These are phyloP conservation scores for Fusarium anguioides DNA, from an alignment of 2,329 filamentous ascomycete species.

Conservation along the genomic window DNA sequence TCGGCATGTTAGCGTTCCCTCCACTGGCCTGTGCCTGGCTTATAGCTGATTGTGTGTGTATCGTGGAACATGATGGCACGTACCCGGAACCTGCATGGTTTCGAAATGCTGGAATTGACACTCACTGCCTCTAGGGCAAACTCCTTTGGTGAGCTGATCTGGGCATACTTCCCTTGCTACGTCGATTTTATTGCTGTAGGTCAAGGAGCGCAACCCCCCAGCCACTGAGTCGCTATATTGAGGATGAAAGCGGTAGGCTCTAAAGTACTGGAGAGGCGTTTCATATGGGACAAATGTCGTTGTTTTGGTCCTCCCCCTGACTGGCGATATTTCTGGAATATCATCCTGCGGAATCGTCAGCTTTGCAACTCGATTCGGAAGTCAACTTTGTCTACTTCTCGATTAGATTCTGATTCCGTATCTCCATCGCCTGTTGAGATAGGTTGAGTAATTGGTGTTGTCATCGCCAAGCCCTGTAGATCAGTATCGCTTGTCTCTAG, in stretches of 20 bases:
- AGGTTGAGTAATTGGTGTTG: slow-evolving; percentile 42
- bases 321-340: slow-evolving; percentile 1
- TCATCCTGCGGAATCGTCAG: slow-evolving; percentile 41
- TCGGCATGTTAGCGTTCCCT: slow-evolving; percentile 61
- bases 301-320: slow-evolving; percentile 7
- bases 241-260: slow-evolving; percentile 90
- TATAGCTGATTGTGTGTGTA: slow-evolving; percentile 30
- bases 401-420: slow-evolving; percentile 42
- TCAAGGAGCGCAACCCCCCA: slow-evolving; percentile 87
- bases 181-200: slow-evolving; percentile 93
- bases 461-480: slow-evolving; percentile 38
- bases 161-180: slow-evolving; percentile 78
- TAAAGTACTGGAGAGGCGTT: slow-evolving; percentile 85
- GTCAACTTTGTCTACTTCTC: slow-evolving; percentile 58
- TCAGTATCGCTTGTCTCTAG: slow-evolving; percentile 46
- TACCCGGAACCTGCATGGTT: slow-evolving; percentile 53
- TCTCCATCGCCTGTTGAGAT: slow-evolving; percentile 48
- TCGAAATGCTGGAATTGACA: slow-evolving; percentile 85
- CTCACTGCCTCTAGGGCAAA: slow-evolving; percentile 75
- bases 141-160: slow-evolving; percentile 75
- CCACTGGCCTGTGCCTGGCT: slow-evolving; percentile 40
- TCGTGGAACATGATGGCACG: slow-evolving; percentile 41
- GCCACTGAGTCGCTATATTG: slow-evolving; percentile 74
- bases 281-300: slow-evolving; percentile 71
- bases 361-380: slow-evolving; percentile 10